Evolutionary conservation across 495 filamentous ascomycete genomes (phyloP).

Genomic region (Penicillium atrosanguineum): DNA sequence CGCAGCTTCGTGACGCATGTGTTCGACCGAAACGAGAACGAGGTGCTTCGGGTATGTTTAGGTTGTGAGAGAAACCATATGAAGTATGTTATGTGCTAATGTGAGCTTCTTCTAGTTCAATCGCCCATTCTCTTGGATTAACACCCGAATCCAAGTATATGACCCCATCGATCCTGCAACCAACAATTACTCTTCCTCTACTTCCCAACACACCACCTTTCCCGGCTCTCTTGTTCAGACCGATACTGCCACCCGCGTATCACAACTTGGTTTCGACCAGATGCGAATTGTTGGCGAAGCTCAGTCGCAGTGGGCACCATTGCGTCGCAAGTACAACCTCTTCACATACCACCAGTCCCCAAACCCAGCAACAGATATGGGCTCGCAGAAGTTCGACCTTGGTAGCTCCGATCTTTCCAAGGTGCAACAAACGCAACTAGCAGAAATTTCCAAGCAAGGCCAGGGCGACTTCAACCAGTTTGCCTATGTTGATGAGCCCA

Average conservation of each 20-base stretch:
- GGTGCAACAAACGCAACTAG: conserved; percentile 47
- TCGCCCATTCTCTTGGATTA: conserved; percentile 68
- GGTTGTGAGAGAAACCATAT: too few species aligned
- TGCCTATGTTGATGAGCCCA: conserved; percentile 58
- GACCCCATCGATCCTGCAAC: conserved; percentile 49
- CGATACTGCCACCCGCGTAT: conserved; percentile 43
- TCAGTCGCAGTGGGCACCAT: conserved; percentile 65
- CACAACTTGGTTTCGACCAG: conserved; percentile 48
- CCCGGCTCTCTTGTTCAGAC: conserved; percentile 40
- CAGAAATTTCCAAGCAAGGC: conserved; percentile 25
- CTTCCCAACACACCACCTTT: conserved; percentile 39
- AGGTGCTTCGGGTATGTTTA: conserved; percentile 58
- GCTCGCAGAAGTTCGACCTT: conserved; percentile 34
- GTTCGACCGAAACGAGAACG: conserved; percentile 62
- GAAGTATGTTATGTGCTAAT: neutral
- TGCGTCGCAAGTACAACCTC: conserved; percentile 66
- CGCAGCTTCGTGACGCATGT: conserved; percentile 69
- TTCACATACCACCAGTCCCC: conserved; percentile 51
- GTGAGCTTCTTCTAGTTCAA: conserved; percentile 48
- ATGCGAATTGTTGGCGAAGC: conserved; percentile 69
- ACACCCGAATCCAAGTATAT: conserved; percentile 61
- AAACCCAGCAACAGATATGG: conserved; percentile 37
- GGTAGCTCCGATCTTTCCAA: conserved; percentile 46
- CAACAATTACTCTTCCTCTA: conserved; percentile 35
- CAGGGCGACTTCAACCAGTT: conserved; percentile 58